Evolutionary conservation across 768 basidiomycete species (phyloP).

Genomic region (Leucocoprinus leucothites): DNA sequence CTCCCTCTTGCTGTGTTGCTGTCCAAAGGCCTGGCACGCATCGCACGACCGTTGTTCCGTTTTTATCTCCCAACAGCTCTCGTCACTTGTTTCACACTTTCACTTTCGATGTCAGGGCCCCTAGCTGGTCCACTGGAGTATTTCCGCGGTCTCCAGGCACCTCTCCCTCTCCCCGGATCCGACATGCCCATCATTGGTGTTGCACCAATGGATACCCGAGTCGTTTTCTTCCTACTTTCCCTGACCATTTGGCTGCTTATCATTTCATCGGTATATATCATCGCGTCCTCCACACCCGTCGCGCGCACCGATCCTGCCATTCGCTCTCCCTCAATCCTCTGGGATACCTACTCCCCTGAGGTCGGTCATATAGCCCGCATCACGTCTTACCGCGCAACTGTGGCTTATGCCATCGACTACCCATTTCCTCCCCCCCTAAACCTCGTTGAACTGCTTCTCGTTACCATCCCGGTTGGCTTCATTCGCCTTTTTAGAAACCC

Average conservation of each 20-base stretch:
- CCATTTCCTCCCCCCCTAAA: conserved; percentile 54
- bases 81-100: conserved; percentile 40
- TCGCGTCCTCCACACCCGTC: conserved; percentile 27
- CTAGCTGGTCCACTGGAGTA: conserved; percentile 17
- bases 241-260: conserved; percentile 29
- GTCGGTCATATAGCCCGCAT: conserved; percentile 45
- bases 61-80: conserved; percentile 51
- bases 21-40: conserved; percentile 30
- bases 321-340: conserved; percentile 19
- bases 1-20: conserved; percentile 47
- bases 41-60: conserved; percentile 35
- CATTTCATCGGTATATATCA: conserved; percentile 29
- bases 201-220: conserved; percentile 47
- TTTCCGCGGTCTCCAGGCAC: conserved; percentile 4
- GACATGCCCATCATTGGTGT: conserved; percentile 16
- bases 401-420: conserved; percentile 32
- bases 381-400: conserved; percentile 33
- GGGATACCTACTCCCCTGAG: conserved; percentile 47
- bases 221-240: conserved; percentile 38
- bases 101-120: conserved; percentile 41
- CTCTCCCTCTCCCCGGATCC: conserved; percentile 5
- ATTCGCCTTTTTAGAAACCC: not conserved
- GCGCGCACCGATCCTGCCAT: conserved; percentile 8
- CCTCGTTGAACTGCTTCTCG: conserved; percentile 24
- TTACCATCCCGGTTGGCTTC: conserved; percentile 1